These are phyloP conservation scores for Phytophthora constricta DNA, from an alignment of 352 stramenopile species.

Conservation along the genomic window DNA sequence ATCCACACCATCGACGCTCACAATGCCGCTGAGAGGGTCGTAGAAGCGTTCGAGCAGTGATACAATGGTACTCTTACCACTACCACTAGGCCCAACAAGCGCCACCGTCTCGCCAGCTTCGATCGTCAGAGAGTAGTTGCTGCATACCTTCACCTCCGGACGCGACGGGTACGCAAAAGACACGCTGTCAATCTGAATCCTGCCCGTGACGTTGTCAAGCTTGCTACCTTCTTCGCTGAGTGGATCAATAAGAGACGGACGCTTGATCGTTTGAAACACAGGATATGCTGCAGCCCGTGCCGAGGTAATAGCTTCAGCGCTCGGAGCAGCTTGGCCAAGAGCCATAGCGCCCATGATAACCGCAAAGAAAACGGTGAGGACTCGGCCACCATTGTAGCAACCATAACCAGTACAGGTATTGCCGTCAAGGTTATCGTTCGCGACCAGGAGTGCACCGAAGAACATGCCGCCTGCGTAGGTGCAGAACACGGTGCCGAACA, in stretches of 20 bases:
- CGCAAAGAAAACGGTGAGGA: conserved; percentile 76
- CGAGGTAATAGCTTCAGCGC: conserved; percentile 60
- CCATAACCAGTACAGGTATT: conserved; percentile 40
- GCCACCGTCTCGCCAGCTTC: conserved; percentile 71
- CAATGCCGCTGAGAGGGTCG: conserved; percentile 66
- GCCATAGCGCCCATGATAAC: conserved; percentile 80
- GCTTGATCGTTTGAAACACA: conserved; percentile 75
- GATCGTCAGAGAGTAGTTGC: conserved; percentile 65
- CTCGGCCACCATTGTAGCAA: conserved; percentile 71
- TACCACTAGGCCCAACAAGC: conserved; percentile 58
- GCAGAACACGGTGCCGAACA: conserved; percentile 73
- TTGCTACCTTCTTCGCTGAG: conserved; percentile 44
- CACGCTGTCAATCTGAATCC: conserved; percentile 88
- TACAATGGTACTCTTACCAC: conserved; percentile 92
- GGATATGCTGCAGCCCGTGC: conserved; percentile 64
- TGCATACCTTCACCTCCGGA: conserved; percentile 63
- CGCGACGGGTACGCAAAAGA: conserved; percentile 71
- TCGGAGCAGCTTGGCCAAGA: conserved; percentile 70
- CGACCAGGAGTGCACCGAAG: conserved; percentile 74
- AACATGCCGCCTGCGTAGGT: conserved; percentile 84
- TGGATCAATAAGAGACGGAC: conserved; percentile 61
- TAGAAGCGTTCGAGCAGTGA: conserved; percentile 95
- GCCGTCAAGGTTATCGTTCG: conserved; percentile 60
- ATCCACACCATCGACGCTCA: conserved; percentile 69
- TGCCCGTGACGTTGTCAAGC: conserved; percentile 47